Evolutionary conservation across 306 rosid species (phyloP).

Genomic region (Lathyrus sativus): DNA sequence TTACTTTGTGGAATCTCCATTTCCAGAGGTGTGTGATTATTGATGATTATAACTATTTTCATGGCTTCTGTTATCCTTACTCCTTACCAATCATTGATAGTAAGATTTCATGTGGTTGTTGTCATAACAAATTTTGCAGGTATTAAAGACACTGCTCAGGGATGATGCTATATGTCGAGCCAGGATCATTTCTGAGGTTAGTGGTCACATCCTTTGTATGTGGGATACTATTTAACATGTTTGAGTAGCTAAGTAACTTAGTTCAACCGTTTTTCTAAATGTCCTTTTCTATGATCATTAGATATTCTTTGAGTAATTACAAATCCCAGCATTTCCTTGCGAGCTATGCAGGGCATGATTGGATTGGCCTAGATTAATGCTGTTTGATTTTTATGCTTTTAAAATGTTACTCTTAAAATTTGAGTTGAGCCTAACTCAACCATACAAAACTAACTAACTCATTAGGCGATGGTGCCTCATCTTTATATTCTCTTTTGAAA

Average conservation of each 20-base stretch:
- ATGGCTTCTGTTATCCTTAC: constrained; percentile 2
- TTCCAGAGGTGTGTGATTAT: constrained; percentile 64
- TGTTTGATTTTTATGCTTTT: constrained; percentile 13
- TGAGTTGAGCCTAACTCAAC: background rate
- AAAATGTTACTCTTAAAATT: background rate
- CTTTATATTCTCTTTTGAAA: background rate
- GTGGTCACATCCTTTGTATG: constrained; percentile 29
- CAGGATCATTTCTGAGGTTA: constrained; percentile 78
- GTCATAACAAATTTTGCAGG: constrained; percentile 53
- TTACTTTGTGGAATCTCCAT: constrained; percentile 88
- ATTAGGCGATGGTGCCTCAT: background rate
- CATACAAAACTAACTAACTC: background rate
- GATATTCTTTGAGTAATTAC: constrained; percentile 26
- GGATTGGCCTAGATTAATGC: constrained; percentile 21
- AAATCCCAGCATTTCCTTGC: constrained; percentile 1
- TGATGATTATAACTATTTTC: background rate
- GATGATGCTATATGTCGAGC: constrained; percentile 72
- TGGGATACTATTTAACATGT: background rate
- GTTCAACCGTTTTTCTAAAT: background rate
- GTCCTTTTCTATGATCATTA: constrained; percentile 2
- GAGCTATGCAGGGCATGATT: constrained; percentile 20
- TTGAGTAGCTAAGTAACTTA: constrained; percentile 28
- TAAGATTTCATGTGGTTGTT: constrained; percentile 26
- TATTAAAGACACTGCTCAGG: constrained; percentile 83
- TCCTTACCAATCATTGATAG: constrained; percentile 15